phyloP scores from a whole-genome alignment of 768 basidiomycete species.

The Leccinum barrowsii region DNA sequence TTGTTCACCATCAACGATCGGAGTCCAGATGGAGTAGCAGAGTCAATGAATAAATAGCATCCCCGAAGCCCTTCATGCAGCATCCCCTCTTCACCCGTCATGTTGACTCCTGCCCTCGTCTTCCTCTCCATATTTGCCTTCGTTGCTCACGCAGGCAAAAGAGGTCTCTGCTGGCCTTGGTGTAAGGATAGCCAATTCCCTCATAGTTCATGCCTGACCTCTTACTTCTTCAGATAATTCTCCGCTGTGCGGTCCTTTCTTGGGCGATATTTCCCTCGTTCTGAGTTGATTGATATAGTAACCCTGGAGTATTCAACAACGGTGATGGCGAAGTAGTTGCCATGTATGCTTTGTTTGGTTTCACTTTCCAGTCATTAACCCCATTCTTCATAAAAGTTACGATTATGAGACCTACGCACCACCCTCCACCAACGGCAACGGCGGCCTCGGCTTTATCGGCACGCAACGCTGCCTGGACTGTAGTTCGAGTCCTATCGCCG shows the following conservation, averaged over 20 bases:
- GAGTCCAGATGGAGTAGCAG: neutral
- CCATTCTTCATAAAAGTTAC: constrained; percentile 23
- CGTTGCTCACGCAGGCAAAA: constrained; percentile 33
- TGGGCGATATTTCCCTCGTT: neutral
- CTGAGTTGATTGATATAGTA: constrained; percentile 12
- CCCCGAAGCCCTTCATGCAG: neutral
- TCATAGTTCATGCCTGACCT: neutral
- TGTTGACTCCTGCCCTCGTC: constrained; percentile 20
- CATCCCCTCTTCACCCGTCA: constrained; percentile 1
- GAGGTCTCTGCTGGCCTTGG: constrained; percentile 37
- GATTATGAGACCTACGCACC: constrained; percentile 37
- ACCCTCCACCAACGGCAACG: constrained; percentile 33
- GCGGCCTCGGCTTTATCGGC: constrained; percentile 37
- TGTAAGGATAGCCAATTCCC: constrained; percentile 18
- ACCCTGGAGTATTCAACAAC: constrained; percentile 32
- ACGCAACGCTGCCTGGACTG: constrained; percentile 39
- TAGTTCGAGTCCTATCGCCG: constrained; percentile 33
- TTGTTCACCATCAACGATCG: neutral
- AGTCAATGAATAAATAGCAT: constrained; percentile 12
- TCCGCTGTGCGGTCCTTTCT: constrained; percentile 25
- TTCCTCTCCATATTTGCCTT: constrained; percentile 16
- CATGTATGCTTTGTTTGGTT: constrained; percentile 21
- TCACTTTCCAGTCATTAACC: neutral
- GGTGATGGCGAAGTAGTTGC: constrained; percentile 33
- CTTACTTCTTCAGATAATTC: constrained; percentile 20